Base-by-base conservation (phyloP, 306 rosid species). In the Urtica urens region DNA sequence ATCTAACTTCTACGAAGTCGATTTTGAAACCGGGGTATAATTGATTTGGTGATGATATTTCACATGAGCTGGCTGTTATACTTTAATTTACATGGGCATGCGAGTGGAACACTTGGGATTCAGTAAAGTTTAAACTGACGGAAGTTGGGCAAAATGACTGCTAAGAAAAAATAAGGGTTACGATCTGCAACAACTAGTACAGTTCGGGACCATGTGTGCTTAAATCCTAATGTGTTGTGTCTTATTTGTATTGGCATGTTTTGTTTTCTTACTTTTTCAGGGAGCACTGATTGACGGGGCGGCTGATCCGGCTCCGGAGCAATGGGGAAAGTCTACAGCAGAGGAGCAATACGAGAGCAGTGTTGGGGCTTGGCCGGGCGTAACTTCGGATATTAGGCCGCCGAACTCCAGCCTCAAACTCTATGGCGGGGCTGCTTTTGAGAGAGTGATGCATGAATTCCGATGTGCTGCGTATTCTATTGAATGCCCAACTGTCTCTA, bases 401-500 rank as follows among this genome's bases (percentile, higher is more conserved):
- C 95, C 95, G 4, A 90, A 90, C 72, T 78, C 95, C 12, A 77
- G 81, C 38, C 94, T 90, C 69, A 79, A 87, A 46, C 93, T 84
- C 51, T 79, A 90, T 66, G 95, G 97, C 29, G 97, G 97, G 50
- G 97, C 97, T 57, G 95, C 97, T 53, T 84, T 90, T 79, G 97
- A 90, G 72, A 75, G 95, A 67, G 95, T 81, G 37, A 81, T 84
- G 84, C 93, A 84, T 62, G 97, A 84, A 66, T 84, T 90, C 58
- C 90, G 83, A 12, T 85, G 87, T 64, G 95, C 95, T 51, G 92
- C 94, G 37, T 90, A 90, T 63, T 90, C 99, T 62, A 81, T 90
- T 55, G 78, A 90, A 64, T 90, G 95, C 62, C 99, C 95, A 29
- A 45, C 83, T 2, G 92, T 90, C 61, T 90, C 99, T 23, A 77